phyloP scores from a whole-genome alignment of 257 asterid genomes.

The Petrea volubilis region DNA sequence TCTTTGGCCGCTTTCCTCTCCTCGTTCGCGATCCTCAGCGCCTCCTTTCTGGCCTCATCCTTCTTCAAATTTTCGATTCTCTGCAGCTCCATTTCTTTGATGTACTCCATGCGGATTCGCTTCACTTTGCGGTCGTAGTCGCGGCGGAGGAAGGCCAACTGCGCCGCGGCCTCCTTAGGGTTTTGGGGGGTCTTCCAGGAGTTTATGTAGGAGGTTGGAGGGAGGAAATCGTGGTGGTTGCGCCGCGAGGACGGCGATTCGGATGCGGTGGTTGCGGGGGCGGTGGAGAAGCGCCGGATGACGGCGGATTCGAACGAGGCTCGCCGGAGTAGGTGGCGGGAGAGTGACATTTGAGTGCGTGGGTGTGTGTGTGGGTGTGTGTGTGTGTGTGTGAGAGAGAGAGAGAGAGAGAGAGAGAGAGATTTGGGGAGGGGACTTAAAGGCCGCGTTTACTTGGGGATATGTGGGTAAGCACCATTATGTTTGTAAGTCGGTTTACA shows the following conservation, averaged over 20 bases:
- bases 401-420: not conserved
- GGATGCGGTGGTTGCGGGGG: constrained; percentile 14
- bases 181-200: constrained; percentile 63
- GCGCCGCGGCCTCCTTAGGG: constrained; percentile 74
- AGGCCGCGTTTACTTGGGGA: no score
- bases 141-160: constrained; percentile 63
- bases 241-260: constrained; percentile 35
- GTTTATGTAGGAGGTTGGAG: constrained; percentile 54
- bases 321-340: constrained; percentile 55
- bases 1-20: constrained; percentile 72
- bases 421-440: no score
- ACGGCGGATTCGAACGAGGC: constrained; percentile 6
- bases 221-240: constrained; percentile 48
- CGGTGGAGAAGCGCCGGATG: constrained; percentile 35
- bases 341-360: constrained; percentile 36
- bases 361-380: not conserved
- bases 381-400: not conserved
- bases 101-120: constrained; percentile 58
- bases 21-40: constrained; percentile 69
- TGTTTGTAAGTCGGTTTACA: no score
- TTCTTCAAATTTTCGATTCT: constrained; percentile 65
- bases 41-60: constrained; percentile 70
- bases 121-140: constrained; percentile 64
- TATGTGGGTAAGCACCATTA: no score
- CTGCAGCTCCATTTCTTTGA: constrained; percentile 73